phyloP scores from a whole-genome alignment of 768 basidiomycete species.

The Hirschioporus abietinus region DNA sequence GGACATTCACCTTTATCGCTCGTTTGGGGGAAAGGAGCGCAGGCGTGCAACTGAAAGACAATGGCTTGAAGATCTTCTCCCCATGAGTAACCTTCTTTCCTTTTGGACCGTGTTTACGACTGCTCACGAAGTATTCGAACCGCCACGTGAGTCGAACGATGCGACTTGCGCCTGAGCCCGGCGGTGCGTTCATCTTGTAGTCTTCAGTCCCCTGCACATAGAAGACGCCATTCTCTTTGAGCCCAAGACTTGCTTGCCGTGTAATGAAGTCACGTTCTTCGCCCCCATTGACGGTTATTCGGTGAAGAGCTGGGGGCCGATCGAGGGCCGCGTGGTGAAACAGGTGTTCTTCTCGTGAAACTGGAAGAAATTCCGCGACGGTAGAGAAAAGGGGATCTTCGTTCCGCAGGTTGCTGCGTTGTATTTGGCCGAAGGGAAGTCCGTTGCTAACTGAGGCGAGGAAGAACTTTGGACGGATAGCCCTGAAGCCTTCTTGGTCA shows the following conservation, averaged over 20 bases:
- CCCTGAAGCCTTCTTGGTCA: conserved; percentile 81
- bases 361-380: conserved; percentile 62
- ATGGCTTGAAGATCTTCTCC: conserved; percentile 68
- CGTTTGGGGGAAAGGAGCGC: conserved; percentile 54
- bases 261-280: conserved; percentile 72
- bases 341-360: conserved; percentile 47
- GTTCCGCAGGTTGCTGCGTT: background rate
- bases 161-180: background rate
- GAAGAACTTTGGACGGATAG: conserved; percentile 52
- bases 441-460: conserved; percentile 45
- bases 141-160: conserved; percentile 56
- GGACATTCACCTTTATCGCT: conserved; percentile 60
- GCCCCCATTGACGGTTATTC: conserved; percentile 61
- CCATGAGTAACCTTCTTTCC: conserved; percentile 46
- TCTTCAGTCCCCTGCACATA: conserved; percentile 64
- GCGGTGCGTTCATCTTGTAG: conserved; percentile 13
- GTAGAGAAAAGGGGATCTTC: conserved; percentile 33
- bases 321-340: conserved; percentile 74
- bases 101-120: conserved; percentile 41
- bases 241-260: conserved; percentile 62
- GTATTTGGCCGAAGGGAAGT: conserved; percentile 14
- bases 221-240: conserved; percentile 74
- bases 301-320: conserved; percentile 60
- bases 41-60: conserved; percentile 74
- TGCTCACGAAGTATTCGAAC: conserved; percentile 73